A percentile compares a stretch with the other conserved stretches of the same genome.
phyloP scores from a whole-genome alignment of 495 filamentous ascomycete species.

The Penicillium cosmopolitanum region DNA sequence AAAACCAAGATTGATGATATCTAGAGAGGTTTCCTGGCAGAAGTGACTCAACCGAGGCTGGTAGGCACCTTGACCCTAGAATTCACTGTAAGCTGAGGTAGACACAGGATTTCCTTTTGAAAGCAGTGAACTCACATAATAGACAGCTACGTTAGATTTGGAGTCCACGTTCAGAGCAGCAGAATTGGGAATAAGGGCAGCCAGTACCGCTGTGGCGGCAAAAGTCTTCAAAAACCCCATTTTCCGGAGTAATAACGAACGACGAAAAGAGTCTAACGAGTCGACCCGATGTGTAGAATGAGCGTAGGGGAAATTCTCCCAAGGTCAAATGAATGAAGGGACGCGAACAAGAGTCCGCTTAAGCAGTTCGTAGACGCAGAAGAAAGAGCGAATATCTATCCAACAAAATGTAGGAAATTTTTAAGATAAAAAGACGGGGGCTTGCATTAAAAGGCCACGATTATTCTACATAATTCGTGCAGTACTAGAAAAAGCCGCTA shows the following conservation, averaged over 20 bases:
- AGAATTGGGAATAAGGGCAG: conserved; percentile 33
- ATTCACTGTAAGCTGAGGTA: conserved; percentile 6
- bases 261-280: conserved; percentile 21
- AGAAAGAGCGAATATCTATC: not conserved
- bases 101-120: not conserved
- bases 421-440: not conserved
- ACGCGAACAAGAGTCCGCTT: conserved; percentile 31
- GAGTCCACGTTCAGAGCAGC: conserved; percentile 52
- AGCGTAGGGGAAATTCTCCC: conserved; percentile 17
- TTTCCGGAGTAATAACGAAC: conserved; percentile 31
- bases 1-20: conserved; percentile 72
- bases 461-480: not conserved
- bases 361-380: not conserved
- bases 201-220: conserved; percentile 33
- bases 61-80: conserved; percentile 53
- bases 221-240: conserved; percentile 38
- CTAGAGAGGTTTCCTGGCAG: conserved; percentile 60
- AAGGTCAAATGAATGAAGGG: conserved; percentile 45
- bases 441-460: not conserved
- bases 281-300: conserved; percentile 22
- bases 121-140: conserved; percentile 54
- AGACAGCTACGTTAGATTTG: conserved; percentile 65
- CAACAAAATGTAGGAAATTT: not conserved
- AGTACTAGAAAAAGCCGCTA: not conserved
- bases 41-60: conserved; percentile 56